Percentiles rank a stretch among this genome's conserved stretches.
Conservation (phyloP, 192 early-diverging fungal genomes). For the Phlyctochytrium planicorne region DNA sequence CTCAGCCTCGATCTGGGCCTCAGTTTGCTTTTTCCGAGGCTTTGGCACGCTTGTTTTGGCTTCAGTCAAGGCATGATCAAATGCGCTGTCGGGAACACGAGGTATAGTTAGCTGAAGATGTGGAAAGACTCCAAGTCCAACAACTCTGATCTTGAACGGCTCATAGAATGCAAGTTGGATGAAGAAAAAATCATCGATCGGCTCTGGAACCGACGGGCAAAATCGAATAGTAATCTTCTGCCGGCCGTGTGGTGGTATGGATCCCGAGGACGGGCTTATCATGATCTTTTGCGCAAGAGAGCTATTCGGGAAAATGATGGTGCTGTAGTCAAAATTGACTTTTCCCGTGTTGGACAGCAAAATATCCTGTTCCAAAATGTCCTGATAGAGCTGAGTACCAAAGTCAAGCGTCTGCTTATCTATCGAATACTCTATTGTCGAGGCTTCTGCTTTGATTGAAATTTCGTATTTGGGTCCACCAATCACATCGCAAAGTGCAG, state of each 20-base stretch:
- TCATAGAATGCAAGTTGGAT: constrained; percentile 56
- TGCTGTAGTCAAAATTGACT: constrained; percentile 51
- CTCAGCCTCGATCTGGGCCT: constrained; percentile 28
- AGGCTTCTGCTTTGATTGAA: constrained; percentile 47
- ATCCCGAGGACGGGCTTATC: constrained; percentile 42
- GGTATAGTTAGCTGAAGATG: constrained; percentile 34
- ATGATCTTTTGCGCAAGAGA: constrained; percentile 37
- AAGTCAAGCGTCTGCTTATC: constrained; percentile 44
- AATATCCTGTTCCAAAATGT: constrained; percentile 57
- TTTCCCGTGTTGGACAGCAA: constrained; percentile 47
- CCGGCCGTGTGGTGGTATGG: constrained; percentile 34
- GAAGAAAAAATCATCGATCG: constrained; percentile 50
- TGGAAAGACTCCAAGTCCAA: constrained; percentile 44
- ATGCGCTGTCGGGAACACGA: constrained; percentile 26
- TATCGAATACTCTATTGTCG: constrained; percentile 42
- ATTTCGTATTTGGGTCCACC: constrained; percentile 62
- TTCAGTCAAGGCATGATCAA: constrained; percentile 25
- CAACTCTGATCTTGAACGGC: constrained; percentile 43
- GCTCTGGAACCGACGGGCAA: constrained; percentile 45
- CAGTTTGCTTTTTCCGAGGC: background rate
- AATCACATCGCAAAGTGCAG: constrained; percentile 50
- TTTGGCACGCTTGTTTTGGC: constrained; percentile 14
- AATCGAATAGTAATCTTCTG: constrained; percentile 47
- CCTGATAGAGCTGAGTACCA: constrained; percentile 50
- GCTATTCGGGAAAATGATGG: constrained; percentile 30